Evolutionary conservation across 176 grass and related monocot genomes (phyloP).

Genomic region (Echinochloa phyllopogon): DNA sequence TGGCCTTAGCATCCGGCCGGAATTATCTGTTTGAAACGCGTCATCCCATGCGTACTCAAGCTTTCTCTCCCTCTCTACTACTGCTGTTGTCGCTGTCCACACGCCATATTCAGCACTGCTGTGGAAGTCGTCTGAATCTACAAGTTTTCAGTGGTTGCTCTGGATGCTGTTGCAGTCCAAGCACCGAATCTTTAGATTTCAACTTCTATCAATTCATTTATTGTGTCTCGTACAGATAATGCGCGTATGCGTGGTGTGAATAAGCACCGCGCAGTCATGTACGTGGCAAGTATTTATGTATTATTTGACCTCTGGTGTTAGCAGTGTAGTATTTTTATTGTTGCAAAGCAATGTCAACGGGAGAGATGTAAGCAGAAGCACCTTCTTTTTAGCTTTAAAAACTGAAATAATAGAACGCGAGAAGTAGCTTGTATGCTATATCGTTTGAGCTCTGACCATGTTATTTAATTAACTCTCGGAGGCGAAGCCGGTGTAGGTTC

Average conservation of each 20-base stretch:
- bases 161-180: constrained; percentile 29
- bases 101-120: constrained; percentile 16
- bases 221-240: neutral
- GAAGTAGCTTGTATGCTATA: neutral
- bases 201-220: neutral
- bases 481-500: neutral
- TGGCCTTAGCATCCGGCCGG: neutral
- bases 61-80: neutral
- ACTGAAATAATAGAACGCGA: neutral
- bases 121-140: constrained; percentile 24
- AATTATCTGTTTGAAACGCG: constrained; percentile 24
- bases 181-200: constrained; percentile 8
- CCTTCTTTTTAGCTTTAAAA: neutral
- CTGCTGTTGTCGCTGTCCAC: neutral
- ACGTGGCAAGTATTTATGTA: neutral
- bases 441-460: constrained; percentile 12
- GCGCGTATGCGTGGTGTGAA: neutral
- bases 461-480: neutral
- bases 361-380: neutral
- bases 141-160: neutral
- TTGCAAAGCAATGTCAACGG: constrained; percentile 36
- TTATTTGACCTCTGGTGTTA: constrained; percentile 27
- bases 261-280: neutral
- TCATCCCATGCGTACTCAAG: constrained; percentile 37
- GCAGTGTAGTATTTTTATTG: neutral